Base-by-base conservation (phyloP, 2,329 filamentous ascomycete genomes). In the Neofusicoccum cordaticola region DNA sequence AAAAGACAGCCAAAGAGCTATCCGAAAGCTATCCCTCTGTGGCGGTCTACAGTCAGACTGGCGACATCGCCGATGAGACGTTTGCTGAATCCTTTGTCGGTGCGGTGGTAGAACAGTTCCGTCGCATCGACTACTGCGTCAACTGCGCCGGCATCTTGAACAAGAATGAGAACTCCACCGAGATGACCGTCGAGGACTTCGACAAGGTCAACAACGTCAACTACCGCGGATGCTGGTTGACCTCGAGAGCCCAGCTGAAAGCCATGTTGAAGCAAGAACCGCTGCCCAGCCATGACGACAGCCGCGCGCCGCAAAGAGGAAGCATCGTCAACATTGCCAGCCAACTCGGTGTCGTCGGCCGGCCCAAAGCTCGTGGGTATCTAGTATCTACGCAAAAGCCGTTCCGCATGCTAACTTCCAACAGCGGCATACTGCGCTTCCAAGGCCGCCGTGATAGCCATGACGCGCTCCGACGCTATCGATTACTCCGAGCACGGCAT, bases 161-260 rank as follows among this genome's bases (percentile, higher is more conserved):
- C 4, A 71, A 74, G 4, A 71, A 76, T 7, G 74, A 78, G 41
- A 75, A 79, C 19, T 81, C 81, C 0, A 69, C 78, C 35, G 83
- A 86, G 56, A 83, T 79, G n/a, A 70, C 78, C 0, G 71, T 78
- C 0, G 77, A 78, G 1, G 77, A 76, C 9, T 87, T 87, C 51
- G 84, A 87, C 64, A 75, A 75, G 7, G 77, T 87, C 52, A 86
- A 82, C 42, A 79, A 75, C 45, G 78, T 87, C 69, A 88, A 88
- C 67, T 86, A 86, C 68, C 79, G 79, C 15, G 86, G 85, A 2
- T 80, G 86, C 0, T 87, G 83, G 80, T 74, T 85, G 9, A 86
- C 84, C 67, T 83, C 85, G 67, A 76, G 77, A 58, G 84, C 82
- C 52, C 77, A 87, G 72, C 69, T 86, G 9, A 71, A 69, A 3